Percentiles rank a stretch among this genome's conserved stretches.
Conservation (phyloP, 1,139 yeast genomes). For the Pichia sp. region DNA sequence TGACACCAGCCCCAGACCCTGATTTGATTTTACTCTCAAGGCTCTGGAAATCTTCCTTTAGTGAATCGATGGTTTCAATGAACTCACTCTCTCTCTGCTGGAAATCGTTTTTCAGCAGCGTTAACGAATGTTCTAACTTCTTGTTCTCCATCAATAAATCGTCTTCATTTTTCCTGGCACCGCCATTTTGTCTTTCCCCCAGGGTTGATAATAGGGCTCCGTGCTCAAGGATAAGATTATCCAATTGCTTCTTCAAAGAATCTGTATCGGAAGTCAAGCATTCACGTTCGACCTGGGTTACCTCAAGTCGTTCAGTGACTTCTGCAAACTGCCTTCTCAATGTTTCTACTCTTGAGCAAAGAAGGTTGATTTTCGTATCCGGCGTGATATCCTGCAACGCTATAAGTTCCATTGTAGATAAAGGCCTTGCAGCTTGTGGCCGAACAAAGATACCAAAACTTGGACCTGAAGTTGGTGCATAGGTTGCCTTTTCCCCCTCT, state of each 20-base stretch:
- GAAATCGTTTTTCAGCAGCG: not conserved
- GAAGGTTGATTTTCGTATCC: constrained; percentile 1
- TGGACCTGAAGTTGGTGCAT: constrained; percentile 14
- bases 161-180: constrained; percentile 6
- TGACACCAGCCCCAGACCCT: not conserved
- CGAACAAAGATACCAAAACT: constrained; percentile 60
- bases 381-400: not conserved
- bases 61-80: constrained; percentile 1
- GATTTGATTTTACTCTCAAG: constrained; percentile 2
- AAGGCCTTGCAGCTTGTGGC: constrained; percentile 28
- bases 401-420: constrained; percentile 27
- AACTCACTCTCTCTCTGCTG: constrained; percentile 5
- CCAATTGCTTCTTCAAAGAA: constrained; percentile 3
- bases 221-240: constrained; percentile 29
- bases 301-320: constrained; percentile 39
- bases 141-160: constrained; percentile 23
- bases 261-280: constrained; percentile 41
- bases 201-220: constrained; percentile 4
- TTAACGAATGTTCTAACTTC: constrained; percentile 32
- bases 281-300: constrained; percentile 44
- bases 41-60: constrained; percentile 4
- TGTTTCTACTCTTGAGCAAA: constrained; percentile 36
- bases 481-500: no score
- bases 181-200: constrained; percentile 25
- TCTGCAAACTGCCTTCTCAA: constrained; percentile 30